Percentiles rank a stretch among this genome's conserved stretches.
These are phyloP conservation scores for Paradendryphiella salina DNA, from an alignment of 2,329 filamentous ascomycete genomes.

Conservation along the genomic window DNA sequence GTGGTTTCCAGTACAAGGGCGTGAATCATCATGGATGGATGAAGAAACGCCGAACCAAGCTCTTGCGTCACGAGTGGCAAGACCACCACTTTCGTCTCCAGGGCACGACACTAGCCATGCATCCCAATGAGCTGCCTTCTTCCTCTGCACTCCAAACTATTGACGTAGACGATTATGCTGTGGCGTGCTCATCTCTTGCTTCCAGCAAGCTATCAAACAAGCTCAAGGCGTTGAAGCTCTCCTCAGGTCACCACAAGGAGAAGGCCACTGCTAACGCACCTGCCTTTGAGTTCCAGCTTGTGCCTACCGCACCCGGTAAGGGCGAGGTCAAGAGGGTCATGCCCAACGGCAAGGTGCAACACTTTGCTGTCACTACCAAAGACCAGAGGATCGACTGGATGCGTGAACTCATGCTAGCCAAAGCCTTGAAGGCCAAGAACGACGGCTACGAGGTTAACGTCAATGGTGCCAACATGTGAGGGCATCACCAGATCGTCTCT, in stretches of 20 bases:
- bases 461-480: slow-evolving; percentile 60
- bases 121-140: slow-evolving; percentile 56
- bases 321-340: slow-evolving; percentile 45
- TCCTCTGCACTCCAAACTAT: slow-evolving; percentile 77
- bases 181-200: slow-evolving; percentile 77
- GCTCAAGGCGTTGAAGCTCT: slow-evolving; percentile 73
- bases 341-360: slow-evolving; percentile 74
- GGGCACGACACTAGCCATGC: slow-evolving; percentile 65
- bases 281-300: slow-evolving; percentile 83
- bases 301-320: slow-evolving; percentile 65
- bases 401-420: slow-evolving; percentile 88
- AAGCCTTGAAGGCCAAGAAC: slow-evolving; percentile 80
- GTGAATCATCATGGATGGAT: slow-evolving; percentile 81
- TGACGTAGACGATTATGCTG: slow-evolving; percentile 86
- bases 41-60: slow-evolving; percentile 87
- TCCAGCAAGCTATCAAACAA: slow-evolving; percentile 84
- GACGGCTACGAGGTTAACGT: slow-evolving; percentile 81
- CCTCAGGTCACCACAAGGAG: slow-evolving; percentile 55
- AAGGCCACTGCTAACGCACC: slow-evolving; percentile 60
- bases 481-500: background rate
- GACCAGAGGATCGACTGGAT: slow-evolving; percentile 98
- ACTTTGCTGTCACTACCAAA: slow-evolving; percentile 65
- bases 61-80: slow-evolving; percentile 91
- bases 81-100: slow-evolving; percentile 88
- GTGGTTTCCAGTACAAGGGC: slow-evolving; percentile 50